These are phyloP conservation scores for Didymella pomorum DNA, from an alignment of 2,329 filamentous ascomycete genomes.

Conservation along the genomic window DNA sequence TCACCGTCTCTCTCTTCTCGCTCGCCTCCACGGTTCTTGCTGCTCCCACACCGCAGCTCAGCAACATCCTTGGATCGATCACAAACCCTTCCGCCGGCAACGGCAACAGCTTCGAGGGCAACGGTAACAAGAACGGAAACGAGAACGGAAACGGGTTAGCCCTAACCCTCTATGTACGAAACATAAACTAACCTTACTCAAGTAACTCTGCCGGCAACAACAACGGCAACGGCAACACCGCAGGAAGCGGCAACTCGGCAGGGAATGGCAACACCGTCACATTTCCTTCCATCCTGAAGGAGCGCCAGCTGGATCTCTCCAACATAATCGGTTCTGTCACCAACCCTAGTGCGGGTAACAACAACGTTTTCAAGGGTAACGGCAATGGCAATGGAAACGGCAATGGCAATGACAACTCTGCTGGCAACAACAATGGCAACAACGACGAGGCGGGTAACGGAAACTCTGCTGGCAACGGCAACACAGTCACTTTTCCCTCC, in stretches of 20 bases:
- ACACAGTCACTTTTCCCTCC: not conserved
- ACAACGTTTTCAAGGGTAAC: slow-evolving; percentile 9
- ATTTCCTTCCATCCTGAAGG: too few relatives aligned
- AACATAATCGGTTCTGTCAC: slow-evolving; percentile 23
- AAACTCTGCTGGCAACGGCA: not conserved
- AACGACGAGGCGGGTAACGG: not conserved
- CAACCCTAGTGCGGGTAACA: slow-evolving; percentile 13
- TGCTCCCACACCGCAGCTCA: slow-evolving; percentile 26
- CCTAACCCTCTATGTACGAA: not conserved
- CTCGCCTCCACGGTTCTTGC: slow-evolving; percentile 28
- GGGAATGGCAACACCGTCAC: slow-evolving; percentile 19
- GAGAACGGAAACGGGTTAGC: slow-evolving; percentile 11
- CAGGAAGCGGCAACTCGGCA: slow-evolving; percentile 15
- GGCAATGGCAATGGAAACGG: not conserved
- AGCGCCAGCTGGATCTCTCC: too few relatives aligned
- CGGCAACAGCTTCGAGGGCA: slow-evolving; percentile 12
- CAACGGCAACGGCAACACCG: slow-evolving; percentile 23
- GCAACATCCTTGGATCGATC: slow-evolving; percentile 21
- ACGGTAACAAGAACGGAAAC: slow-evolving; percentile 3
- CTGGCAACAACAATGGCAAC: not conserved
- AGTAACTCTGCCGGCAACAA: slow-evolving; percentile 16
- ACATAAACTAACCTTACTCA: not conserved
- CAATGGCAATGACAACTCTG: not conserved
- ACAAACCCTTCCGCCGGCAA: slow-evolving; percentile 17
- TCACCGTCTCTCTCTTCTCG: slow-evolving; percentile 25